Evolutionary conservation across 2,329 filamentous ascomycete species (phyloP).

Genomic region (Juglanconis juglandina): DNA sequence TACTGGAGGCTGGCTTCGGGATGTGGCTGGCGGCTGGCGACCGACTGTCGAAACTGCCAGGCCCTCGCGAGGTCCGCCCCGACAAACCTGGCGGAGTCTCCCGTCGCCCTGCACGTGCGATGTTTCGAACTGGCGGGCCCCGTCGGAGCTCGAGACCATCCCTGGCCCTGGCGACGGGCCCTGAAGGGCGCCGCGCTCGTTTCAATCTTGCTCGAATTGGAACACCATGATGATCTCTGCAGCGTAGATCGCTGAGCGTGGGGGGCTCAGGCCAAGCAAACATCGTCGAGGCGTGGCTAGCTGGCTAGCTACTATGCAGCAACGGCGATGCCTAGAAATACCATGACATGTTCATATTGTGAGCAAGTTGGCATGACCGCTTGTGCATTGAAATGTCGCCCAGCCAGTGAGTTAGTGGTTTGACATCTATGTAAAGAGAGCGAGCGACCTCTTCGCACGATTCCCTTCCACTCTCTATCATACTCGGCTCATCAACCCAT

Average conservation of each 20-base stretch:
- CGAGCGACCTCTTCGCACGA: not conserved
- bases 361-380: not conserved
- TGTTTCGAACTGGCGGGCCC: conserved; percentile 18
- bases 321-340: not conserved
- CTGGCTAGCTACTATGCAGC: not conserved
- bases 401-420: not conserved
- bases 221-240: too few species aligned
- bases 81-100: not conserved
- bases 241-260: not conserved
- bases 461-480: not conserved
- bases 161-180: not conserved
- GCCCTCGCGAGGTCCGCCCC: not conserved
- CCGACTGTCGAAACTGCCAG: not conserved
- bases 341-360: not conserved
- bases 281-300: not conserved
- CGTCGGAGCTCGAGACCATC: conserved; percentile 4
- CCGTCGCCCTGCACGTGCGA: conserved; percentile 4
- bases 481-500: not conserved
- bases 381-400: too few species aligned
- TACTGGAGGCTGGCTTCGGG: not conserved
- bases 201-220: not conserved
- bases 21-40: not conserved
- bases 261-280: not conserved
- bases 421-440: not conserved
- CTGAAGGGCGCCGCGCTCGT: not conserved